Conservation (phyloP, 1,284 basidiomycete genomes). For the Porodaedalea pini region DNA sequence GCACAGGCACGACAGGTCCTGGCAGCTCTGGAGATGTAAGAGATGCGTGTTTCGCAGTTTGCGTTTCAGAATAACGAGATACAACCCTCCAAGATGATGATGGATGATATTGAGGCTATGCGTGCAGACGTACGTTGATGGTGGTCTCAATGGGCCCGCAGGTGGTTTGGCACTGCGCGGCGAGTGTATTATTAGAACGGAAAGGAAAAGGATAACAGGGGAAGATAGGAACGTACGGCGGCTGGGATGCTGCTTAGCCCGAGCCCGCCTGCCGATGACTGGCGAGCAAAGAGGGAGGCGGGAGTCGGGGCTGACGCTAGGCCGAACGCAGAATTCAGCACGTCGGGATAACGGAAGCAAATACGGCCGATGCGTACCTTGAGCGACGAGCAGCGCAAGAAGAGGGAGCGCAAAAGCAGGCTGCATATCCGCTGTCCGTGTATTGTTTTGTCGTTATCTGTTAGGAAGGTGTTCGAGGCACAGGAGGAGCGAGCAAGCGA, state of each 20-base stretch:
- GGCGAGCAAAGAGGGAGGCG: constrained; percentile 1
- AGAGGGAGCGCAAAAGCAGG: not conserved
- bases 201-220: not conserved
- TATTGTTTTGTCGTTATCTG: not conserved
- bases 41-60: not conserved
- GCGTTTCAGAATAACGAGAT: not conserved
- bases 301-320: not conserved
- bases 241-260: constrained; percentile 5
- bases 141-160: constrained; percentile 9
- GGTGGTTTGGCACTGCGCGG: constrained; percentile 5
- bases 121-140: not conserved
- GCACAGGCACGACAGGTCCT: constrained; percentile 17
- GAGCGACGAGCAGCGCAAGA: not conserved
- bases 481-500: not conserved
- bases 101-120: too few relatives aligned
- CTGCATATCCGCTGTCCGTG: not conserved
- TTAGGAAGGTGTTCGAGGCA: too few relatives aligned
- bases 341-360: not conserved
- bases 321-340: not conserved
- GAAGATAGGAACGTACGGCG: not conserved
- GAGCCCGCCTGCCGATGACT: constrained; percentile 1
- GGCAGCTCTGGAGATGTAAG: constrained; percentile 3
- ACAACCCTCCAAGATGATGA: not conserved
- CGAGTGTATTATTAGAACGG: not conserved
- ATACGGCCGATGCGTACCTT: not conserved